Conservation (phyloP, 2,329 filamentous ascomycete species). For the Nectriaceae sp. region DNA sequence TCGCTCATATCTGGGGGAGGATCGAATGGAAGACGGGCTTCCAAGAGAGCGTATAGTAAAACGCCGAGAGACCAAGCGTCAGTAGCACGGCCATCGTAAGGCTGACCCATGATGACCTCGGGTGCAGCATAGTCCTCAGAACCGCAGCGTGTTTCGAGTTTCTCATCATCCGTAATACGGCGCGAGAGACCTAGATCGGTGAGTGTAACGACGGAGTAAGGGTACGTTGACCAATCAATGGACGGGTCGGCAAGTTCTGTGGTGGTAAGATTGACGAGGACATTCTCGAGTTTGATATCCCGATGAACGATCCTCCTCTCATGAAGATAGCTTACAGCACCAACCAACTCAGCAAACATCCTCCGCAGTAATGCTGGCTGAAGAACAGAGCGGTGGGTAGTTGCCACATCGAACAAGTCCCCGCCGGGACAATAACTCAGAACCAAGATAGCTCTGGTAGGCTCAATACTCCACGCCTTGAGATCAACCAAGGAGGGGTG, state of each 20-base stretch:
- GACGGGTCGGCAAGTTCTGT: constrained; percentile 64
- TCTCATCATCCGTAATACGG: constrained; percentile 80
- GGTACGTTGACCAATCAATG: constrained; percentile 72
- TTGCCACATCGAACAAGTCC: constrained; percentile 92
- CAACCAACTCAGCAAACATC: constrained; percentile 87
- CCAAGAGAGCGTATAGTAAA: constrained; percentile 87
- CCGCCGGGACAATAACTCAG: constrained; percentile 92
- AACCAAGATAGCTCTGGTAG: constrained; percentile 79
- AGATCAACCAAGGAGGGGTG: constrained; percentile 91
- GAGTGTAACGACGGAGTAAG: constrained; percentile 81
- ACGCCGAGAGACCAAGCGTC: constrained; percentile 97
- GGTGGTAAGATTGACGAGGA: constrained; percentile 81
- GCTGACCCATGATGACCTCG: constrained; percentile 92
- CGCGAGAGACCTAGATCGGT: constrained; percentile 91
- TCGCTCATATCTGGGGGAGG: constrained; percentile 80
- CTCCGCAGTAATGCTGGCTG: constrained; percentile 72
- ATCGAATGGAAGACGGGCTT: constrained; percentile 92
- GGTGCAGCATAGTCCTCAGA: constrained; percentile 97
- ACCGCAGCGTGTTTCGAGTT: constrained; percentile 90
- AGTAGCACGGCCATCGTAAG: constrained; percentile 88
- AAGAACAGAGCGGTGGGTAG: constrained; percentile 67
- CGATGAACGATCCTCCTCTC: constrained; percentile 85
- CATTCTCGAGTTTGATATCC: constrained; percentile 95
- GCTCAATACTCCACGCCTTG: constrained; percentile 87
- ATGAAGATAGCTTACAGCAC: constrained; percentile 85